These are phyloP conservation scores for Alternaria novae-zelandiae DNA, from an alignment of 2,329 filamentous ascomycete genomes.

Conservation along the genomic window DNA sequence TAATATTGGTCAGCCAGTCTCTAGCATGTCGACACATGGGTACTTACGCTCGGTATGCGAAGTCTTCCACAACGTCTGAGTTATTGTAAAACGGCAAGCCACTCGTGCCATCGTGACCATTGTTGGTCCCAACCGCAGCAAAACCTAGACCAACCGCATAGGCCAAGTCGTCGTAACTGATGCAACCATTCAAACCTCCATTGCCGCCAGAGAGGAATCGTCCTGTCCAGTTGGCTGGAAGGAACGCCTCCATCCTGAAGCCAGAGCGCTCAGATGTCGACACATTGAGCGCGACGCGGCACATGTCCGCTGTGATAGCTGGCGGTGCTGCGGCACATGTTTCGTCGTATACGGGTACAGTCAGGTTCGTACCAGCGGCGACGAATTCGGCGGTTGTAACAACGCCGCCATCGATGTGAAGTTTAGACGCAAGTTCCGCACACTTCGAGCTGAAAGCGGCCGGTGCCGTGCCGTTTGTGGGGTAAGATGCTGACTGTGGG, in stretches of 20 bases:
- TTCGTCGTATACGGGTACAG: conserved; percentile 47
- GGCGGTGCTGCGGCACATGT: conserved; percentile 45
- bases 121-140: conserved; percentile 51
- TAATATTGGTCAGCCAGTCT: conserved; percentile 3
- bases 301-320: conserved; percentile 48
- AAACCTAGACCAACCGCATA: conserved; percentile 50
- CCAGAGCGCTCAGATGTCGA: conserved; percentile 49
- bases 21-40: background rate
- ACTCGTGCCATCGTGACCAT: conserved; percentile 53
- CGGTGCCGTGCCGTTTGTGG: background rate
- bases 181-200: conserved; percentile 52
- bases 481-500: background rate
- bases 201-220: conserved; percentile 46
- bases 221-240: conserved; percentile 52
- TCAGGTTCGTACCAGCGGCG: conserved; percentile 50
- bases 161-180: conserved; percentile 48
- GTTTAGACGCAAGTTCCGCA: conserved; percentile 35
- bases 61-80: conserved; percentile 56
- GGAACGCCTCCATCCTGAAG: conserved; percentile 54
- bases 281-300: conserved; percentile 51
- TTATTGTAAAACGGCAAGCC: conserved; percentile 57
- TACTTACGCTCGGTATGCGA: conserved; percentile 52
- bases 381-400: conserved; percentile 50
- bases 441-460: conserved; percentile 32
- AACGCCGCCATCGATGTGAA: conserved; percentile 43